Conservation (phyloP, 208 protist genomes). For the Zelonia costaricensis region DNA sequence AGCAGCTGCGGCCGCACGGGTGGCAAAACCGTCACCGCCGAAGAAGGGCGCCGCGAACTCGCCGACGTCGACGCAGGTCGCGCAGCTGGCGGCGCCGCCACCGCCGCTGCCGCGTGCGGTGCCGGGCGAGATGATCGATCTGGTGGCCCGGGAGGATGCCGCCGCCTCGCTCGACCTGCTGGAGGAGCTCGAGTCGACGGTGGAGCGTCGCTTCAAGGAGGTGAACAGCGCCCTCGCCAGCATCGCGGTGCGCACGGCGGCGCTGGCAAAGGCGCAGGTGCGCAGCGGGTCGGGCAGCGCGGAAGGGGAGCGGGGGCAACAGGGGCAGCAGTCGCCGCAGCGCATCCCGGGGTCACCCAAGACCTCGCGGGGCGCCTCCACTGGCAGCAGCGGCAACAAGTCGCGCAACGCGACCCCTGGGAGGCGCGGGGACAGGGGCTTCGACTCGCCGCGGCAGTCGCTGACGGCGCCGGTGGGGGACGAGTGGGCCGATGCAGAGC, state of each 20-base stretch:
- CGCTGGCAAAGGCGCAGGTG: constrained; percentile 5
- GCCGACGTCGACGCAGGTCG: constrained; percentile 2
- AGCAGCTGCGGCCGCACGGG: neutral
- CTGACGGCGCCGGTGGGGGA: too few relatives aligned
- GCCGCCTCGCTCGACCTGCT: constrained; percentile 64
- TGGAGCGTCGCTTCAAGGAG: constrained; percentile 74
- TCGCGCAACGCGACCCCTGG: too few relatives aligned
- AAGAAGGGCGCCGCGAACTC: neutral
- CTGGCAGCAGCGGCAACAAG: neutral
- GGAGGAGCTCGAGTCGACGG: constrained; percentile 54
- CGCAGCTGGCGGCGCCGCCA: neutral
- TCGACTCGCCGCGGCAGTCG: too few relatives aligned
- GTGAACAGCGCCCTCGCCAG: constrained; percentile 50
- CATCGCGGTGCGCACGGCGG: constrained; percentile 28
- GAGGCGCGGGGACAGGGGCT: too few relatives aligned
- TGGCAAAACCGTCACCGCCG: neutral
- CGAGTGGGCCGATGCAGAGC: too few relatives aligned
- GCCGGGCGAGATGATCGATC: constrained; percentile 43
- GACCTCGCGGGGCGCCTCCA: neutral
- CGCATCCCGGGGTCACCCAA: neutral
- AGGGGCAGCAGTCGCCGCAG: constrained; percentile 2
- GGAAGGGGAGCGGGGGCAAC: neutral
- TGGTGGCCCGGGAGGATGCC: constrained; percentile 77
- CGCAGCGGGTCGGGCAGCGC: neutral
- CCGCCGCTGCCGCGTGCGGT: neutral